A percentile compares a stretch with the other conserved stretches of the same genome.
phyloP scores from a whole-genome alignment of 805 yeast genomes.

The Ogataea minuta region DNA sequence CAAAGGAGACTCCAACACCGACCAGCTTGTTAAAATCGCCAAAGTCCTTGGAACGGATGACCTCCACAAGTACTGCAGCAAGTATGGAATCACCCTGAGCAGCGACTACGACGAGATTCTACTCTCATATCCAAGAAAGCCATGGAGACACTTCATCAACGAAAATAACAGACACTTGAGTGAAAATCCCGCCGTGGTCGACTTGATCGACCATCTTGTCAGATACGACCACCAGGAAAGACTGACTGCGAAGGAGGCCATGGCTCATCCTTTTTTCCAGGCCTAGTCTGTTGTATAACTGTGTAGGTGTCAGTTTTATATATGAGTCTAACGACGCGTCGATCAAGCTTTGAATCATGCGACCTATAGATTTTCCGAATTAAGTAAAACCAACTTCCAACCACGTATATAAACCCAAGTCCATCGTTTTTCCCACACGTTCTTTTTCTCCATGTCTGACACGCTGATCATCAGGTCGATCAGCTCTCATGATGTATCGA shows the following conservation, averaged over 20 bases:
- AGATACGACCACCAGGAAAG: conserved; percentile 86
- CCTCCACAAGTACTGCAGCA: conserved; percentile 59
- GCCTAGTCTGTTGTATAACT: conserved; percentile 4
- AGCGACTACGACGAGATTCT: conserved; percentile 74
- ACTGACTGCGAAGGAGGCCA: conserved; percentile 84
- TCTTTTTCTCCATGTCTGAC: conserved; percentile 3
- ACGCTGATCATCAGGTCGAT: conserved; percentile 10
- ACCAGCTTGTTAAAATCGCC: conserved; percentile 87
- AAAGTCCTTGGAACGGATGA: conserved; percentile 84
- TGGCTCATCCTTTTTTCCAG: conserved; percentile 54
- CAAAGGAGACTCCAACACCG: conserved; percentile 88
- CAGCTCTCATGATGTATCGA: conserved; percentile 5
- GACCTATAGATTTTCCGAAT: conserved; percentile 2
- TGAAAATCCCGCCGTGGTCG: conserved; percentile 57
- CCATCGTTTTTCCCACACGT: background rate
- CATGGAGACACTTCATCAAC: conserved; percentile 64
- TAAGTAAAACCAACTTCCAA: background rate
- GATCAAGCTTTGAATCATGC: conserved; percentile 8
- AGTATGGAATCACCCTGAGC: conserved; percentile 67
- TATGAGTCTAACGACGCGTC: conserved; percentile 10
- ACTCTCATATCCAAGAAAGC: conserved; percentile 63
- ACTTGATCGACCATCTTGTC: conserved; percentile 69
- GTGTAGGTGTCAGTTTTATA: conserved; percentile 1
- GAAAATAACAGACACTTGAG: conserved; percentile 49
- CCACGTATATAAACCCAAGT: background rate